Conservation (phyloP, 768 basidiomycete genomes). For the Phaeotremella skinneri region DNA sequence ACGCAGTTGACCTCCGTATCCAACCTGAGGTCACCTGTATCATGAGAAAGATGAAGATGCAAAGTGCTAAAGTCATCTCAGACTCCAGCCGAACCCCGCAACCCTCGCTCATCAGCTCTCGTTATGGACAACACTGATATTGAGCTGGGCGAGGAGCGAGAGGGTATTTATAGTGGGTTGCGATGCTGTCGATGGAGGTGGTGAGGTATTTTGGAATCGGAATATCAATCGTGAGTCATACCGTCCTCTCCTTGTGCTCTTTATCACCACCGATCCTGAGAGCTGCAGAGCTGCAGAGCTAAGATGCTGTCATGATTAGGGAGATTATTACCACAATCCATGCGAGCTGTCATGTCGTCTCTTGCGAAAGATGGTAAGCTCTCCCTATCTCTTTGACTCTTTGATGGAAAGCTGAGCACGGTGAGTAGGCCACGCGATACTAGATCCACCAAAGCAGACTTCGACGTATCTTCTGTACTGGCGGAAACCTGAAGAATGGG, state of each 20-base stretch:
- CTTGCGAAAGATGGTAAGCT: slow-evolving; percentile 48
- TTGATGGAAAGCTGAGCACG: not conserved
- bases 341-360: slow-evolving; percentile 34
- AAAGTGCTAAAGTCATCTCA: slow-evolving; percentile 14
- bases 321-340: slow-evolving; percentile 31
- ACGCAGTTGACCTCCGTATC: not conserved
- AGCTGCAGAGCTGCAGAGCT: not conserved
- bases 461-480: slow-evolving; percentile 52
- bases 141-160: slow-evolving; percentile 47
- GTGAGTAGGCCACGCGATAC: slow-evolving; percentile 33
- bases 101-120: slow-evolving; percentile 51
- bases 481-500: slow-evolving; percentile 55
- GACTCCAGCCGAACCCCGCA: slow-evolving; percentile 53
- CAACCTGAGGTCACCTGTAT: not conserved
- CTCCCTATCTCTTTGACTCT: not conserved
- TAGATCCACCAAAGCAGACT: slow-evolving; percentile 48
- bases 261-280: too few relatives aligned
- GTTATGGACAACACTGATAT: slow-evolving; percentile 52
- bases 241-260: too few relatives aligned
- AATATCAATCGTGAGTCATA: slow-evolving; percentile 48
- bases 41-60: not conserved
- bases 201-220: slow-evolving; percentile 49
- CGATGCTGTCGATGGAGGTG: slow-evolving; percentile 27
- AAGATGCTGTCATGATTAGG: slow-evolving; percentile 21
- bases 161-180: slow-evolving; percentile 46